Conservation (phyloP, 371 early-diverging fungal genomes). For the Circinella minor region DNA sequence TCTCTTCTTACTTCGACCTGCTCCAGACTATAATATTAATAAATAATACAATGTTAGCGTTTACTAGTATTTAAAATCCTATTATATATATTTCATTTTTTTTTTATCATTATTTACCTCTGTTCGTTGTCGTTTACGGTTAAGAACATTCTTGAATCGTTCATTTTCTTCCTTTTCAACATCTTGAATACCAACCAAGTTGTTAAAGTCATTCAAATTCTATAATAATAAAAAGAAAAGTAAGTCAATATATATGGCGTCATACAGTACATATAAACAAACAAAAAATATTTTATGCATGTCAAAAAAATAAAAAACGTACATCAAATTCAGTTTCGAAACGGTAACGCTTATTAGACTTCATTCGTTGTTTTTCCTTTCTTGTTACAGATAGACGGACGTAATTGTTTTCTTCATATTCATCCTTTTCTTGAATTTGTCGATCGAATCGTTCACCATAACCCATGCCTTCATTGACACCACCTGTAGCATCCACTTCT, state of each 20-base stretch:
- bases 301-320: constrained; percentile 13
- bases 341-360: constrained; percentile 61
- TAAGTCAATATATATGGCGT: not conserved
- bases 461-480: constrained; percentile 62
- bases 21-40: constrained; percentile 2
- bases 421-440: constrained; percentile 66
- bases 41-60: no score
- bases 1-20: constrained; percentile 14
- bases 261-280: not conserved
- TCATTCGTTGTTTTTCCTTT: constrained; percentile 75
- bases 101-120: not conserved
- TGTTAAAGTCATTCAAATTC: constrained; percentile 78
- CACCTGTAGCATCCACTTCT: constrained; percentile 72
- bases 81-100: no score
- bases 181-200: constrained; percentile 61
- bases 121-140: constrained; percentile 44
- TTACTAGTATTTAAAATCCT: no score
- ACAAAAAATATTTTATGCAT: not conserved
- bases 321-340: constrained; percentile 90
- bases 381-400: constrained; percentile 77
- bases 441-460: constrained; percentile 58
- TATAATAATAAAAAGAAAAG: constrained; percentile 9
- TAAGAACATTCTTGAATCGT: constrained; percentile 56
- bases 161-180: constrained; percentile 60
- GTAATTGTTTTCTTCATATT: constrained; percentile 93